Evolutionary conservation across 345 rosid genomes (phyloP).

Genomic region (Arabidopsis thaliana): DNA sequence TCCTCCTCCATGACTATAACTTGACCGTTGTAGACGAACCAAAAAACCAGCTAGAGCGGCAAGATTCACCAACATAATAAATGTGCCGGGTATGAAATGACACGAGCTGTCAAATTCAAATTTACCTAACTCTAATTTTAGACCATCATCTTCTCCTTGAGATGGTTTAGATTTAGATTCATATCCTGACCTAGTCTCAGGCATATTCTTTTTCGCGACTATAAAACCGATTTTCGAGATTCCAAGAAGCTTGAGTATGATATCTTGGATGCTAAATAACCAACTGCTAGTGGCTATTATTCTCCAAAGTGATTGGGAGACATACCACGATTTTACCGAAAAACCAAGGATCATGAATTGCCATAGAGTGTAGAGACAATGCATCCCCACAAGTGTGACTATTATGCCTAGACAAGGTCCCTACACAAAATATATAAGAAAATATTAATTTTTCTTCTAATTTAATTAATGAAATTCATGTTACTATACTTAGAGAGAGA

Average conservation of each 20-base stretch:
- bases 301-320: neutral
- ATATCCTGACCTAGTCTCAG: neutral
- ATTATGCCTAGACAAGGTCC: constrained; percentile 3
- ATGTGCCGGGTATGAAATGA: constrained; percentile 58
- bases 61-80: constrained; percentile 56
- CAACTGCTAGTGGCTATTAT: constrained; percentile 31
- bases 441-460: neutral
- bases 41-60: constrained; percentile 37
- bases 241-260: constrained; percentile 51
- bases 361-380: constrained; percentile 8
- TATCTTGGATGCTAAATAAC: constrained; percentile 51
- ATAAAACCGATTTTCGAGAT: constrained; percentile 54
- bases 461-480: neutral
- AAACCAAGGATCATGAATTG: constrained; percentile 13
- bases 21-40: constrained; percentile 19
- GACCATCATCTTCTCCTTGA: neutral
- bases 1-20: constrained; percentile 9
- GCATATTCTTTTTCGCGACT: constrained; percentile 54
- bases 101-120: constrained; percentile 56
- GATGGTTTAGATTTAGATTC: neutral
- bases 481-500: neutral
- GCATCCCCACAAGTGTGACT: constrained; percentile 5
- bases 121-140: neutral
- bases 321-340: constrained; percentile 10
- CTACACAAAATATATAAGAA: neutral